A percentile compares a stretch with the other conserved stretches of the same genome.
Conservation (phyloP, 768 basidiomycete genomes). For the Phlebiopsis gigantea region DNA sequence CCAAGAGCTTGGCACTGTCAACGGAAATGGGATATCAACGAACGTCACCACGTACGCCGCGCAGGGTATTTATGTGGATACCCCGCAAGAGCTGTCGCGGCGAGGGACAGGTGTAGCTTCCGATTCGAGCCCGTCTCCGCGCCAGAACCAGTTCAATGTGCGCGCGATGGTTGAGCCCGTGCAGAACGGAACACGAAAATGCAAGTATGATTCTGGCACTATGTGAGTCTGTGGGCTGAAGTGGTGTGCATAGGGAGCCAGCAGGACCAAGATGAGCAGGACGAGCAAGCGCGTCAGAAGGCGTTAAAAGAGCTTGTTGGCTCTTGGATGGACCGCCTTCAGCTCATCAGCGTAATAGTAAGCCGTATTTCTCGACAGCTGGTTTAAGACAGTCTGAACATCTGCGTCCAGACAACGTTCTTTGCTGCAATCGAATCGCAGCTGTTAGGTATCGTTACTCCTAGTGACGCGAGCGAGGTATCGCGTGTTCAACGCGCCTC, state of each 20-base stretch:
- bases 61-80: not conserved
- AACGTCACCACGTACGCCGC: not conserved
- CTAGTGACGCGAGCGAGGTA: constrained; percentile 16
- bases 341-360: constrained; percentile 56
- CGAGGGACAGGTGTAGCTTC: not conserved
- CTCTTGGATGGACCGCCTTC: constrained; percentile 59
- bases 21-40: not conserved
- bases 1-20: not conserved
- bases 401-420: constrained; percentile 28
- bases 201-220: too few relatives aligned
- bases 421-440: constrained; percentile 56
- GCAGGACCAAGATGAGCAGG: constrained; percentile 42
- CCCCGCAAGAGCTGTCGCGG: not conserved
- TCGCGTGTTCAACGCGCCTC: constrained; percentile 16
- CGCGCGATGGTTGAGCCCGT: too few relatives aligned
- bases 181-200: too few relatives aligned
- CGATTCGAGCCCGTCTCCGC: too few relatives aligned
- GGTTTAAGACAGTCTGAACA: not conserved
- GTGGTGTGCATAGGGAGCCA: constrained; percentile 38
- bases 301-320: constrained; percentile 47
- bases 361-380: constrained; percentile 19
- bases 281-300: constrained; percentile 38
- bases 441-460: constrained; percentile 41
- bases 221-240: too few relatives aligned
- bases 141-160: too few relatives aligned